These are phyloP conservation scores for Ananas comosus DNA, from an alignment of 176 grass and related monocot genomes.

Conservation along the genomic window DNA sequence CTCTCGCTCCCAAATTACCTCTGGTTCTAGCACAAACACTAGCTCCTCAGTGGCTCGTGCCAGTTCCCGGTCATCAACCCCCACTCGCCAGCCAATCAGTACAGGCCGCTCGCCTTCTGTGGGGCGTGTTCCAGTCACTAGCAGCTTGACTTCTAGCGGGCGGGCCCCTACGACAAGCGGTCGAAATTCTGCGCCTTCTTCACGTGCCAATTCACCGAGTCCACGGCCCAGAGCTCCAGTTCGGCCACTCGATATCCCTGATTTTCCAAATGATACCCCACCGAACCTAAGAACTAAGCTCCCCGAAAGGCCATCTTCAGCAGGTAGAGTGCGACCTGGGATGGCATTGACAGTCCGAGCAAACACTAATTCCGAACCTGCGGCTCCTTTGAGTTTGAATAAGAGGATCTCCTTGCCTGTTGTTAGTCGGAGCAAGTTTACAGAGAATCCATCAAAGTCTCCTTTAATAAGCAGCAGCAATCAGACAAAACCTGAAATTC, in stretches of 20 bases:
- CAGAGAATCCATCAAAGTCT: constrained; percentile 50
- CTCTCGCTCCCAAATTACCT: neutral
- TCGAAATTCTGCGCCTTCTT: constrained; percentile 48
- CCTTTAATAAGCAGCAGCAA: constrained; percentile 44
- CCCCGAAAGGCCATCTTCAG: constrained; percentile 68
- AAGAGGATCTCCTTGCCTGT: constrained; percentile 66
- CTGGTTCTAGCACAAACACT: neutral
- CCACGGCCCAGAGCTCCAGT: constrained; percentile 53
- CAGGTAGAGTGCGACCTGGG: constrained; percentile 63
- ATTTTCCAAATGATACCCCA: constrained; percentile 84
- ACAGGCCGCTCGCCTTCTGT: constrained; percentile 61
- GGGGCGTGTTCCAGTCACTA: constrained; percentile 40
- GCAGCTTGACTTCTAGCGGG: constrained; percentile 34
- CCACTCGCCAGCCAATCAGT: constrained; percentile 36
- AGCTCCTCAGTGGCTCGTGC: constrained; percentile 6
- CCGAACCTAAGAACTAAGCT: constrained; percentile 78
- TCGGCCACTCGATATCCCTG: constrained; percentile 64
- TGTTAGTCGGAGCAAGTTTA: constrained; percentile 62
- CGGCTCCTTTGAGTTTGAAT: constrained; percentile 31
- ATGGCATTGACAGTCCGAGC: constrained; percentile 32
- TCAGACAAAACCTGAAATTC: constrained; percentile 26
- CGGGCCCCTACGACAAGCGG: constrained; percentile 34
- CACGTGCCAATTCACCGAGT: constrained; percentile 63
- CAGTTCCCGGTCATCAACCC: constrained; percentile 67
- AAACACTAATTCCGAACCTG: constrained; percentile 36